Evolutionary conservation across 805 yeast genomes (phyloP), one percentile per base, ranked within the genome.

Genomic region (Blastobotrys muscicola): DNA sequence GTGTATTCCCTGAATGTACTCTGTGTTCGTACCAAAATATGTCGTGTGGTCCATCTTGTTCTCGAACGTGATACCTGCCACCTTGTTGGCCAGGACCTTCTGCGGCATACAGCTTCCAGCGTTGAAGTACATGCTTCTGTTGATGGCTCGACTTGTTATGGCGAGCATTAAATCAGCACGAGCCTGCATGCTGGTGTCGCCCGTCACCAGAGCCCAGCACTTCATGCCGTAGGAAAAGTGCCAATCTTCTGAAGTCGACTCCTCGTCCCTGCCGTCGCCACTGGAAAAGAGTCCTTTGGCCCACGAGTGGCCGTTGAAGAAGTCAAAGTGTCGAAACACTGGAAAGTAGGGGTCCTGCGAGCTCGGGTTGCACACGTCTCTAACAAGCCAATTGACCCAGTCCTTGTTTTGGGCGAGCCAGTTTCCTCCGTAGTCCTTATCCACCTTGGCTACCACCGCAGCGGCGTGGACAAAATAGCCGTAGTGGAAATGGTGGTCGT

Each of bases 401-500:
- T 66, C 72, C 52, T 68, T 71, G 51, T 72, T 69, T 8, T 57
- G 60, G 7, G 50, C 45, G 3, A 69, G 61, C 79, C 83, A 81
- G 1, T 64, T 56, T 3, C 76, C 76, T 14, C 80, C 81, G 10
- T 56, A 54, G 23, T 64, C 60, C 3, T 51, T 45, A 57, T 85
- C 94, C 12, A 80, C 75, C 44, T 76, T 60, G 11, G 81, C 89
- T 37, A 84, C 74, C 14, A 82, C 67, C 1, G 94, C 87, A 4
- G 94, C 94, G 1, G 94, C 83, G 58, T 84, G 89, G 39, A 85
- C 71, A 52, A 78, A 80, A 61, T 84, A 85, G 8, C 92, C 92
- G 55, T 82, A 85, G 59, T 85, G 94, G 73, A 84, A 85, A 58
- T 85, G 92, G 55, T 85, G 94, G 56, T 85, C 94, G 53, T 85